Evolutionary conservation across 192 early-diverging fungal species (phyloP).

Genomic region (Phlyctochytrium bullatum): DNA sequence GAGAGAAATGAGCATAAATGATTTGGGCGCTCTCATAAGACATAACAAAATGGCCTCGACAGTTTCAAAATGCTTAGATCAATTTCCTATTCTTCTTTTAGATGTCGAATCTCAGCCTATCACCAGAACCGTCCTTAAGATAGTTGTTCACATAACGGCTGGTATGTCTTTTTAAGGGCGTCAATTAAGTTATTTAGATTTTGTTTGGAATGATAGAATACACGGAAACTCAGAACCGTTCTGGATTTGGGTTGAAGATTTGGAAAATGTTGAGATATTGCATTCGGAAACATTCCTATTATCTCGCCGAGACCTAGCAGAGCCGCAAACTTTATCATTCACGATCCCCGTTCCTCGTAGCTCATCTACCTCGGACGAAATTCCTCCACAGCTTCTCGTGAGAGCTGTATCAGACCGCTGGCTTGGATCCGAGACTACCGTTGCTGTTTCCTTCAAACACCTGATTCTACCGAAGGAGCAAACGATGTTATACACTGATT

Average conservation of each 20-base stretch:
- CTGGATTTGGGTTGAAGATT: constrained; percentile 96
- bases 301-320: constrained; percentile 51
- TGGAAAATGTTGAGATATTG: constrained; percentile 82
- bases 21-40: constrained; percentile 84
- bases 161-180: constrained; percentile 8
- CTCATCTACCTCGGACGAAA: constrained; percentile 60
- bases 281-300: constrained; percentile 91
- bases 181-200: constrained; percentile 47
- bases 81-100: constrained; percentile 82
- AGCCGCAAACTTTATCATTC: constrained; percentile 69
- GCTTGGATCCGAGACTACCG: constrained; percentile 85
- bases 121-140: constrained; percentile 84
- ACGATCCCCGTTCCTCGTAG: constrained; percentile 80
- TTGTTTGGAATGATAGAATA: constrained; percentile 91
- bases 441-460: constrained; percentile 88
- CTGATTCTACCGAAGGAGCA: constrained; percentile 84
- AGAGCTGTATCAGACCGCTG: constrained; percentile 94
- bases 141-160: constrained; percentile 74
- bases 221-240: constrained; percentile 90
- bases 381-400: constrained; percentile 88
- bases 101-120: constrained; percentile 86
- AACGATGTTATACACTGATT: constrained; percentile 78
- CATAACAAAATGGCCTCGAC: constrained; percentile 76
- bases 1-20: constrained; percentile 78
- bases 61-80: constrained; percentile 70